A percentile compares a stretch with the other conserved stretches of the same genome.
Conservation (phyloP, 2,329 filamentous ascomycete species). For the Arthrobotrys pseudoclavata region DNA sequence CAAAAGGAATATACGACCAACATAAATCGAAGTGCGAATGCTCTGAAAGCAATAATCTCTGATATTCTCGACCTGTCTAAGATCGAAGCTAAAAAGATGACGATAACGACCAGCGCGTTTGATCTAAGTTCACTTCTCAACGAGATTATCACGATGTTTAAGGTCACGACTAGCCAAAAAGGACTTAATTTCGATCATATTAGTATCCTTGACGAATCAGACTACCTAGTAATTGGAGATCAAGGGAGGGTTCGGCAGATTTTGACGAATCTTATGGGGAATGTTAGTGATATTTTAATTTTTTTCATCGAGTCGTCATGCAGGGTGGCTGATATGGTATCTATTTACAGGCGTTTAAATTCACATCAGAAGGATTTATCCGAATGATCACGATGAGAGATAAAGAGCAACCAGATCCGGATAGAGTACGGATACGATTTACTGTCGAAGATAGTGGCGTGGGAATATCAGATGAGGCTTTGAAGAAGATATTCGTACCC, state of each 20-base stretch:
- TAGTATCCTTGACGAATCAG: conserved; percentile 51
- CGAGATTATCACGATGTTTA: conserved; percentile 58
- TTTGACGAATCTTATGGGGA: conserved; percentile 57
- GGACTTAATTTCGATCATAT: conserved; percentile 56
- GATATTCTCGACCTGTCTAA: conserved; percentile 59
- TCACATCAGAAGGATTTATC: conserved; percentile 56
- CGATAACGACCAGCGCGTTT: conserved; percentile 58
- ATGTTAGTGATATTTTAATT: conserved; percentile 23
- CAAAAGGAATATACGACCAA: conserved; percentile 54
- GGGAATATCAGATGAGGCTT: conserved; percentile 55
- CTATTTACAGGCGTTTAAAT: conserved; percentile 54
- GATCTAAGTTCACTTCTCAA: conserved; percentile 43
- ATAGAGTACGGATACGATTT: conserved; percentile 52
- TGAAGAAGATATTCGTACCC: conserved; percentile 57
- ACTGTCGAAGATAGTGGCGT: conserved; percentile 59
- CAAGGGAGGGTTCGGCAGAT: conserved; percentile 58
- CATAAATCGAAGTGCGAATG: conserved; percentile 55
- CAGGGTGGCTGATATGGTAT: conserved; percentile 1
- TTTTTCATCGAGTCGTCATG: neutral
- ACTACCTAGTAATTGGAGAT: conserved; percentile 54
- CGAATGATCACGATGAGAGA: conserved; percentile 57
- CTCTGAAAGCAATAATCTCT: conserved; percentile 54
- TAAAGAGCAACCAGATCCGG: conserved; percentile 44
- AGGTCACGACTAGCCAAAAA: conserved; percentile 55
- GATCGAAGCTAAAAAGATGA: conserved; percentile 59